Base-by-base conservation (phyloP, 257 asterid genomes). In the Echium plantagineum region DNA sequence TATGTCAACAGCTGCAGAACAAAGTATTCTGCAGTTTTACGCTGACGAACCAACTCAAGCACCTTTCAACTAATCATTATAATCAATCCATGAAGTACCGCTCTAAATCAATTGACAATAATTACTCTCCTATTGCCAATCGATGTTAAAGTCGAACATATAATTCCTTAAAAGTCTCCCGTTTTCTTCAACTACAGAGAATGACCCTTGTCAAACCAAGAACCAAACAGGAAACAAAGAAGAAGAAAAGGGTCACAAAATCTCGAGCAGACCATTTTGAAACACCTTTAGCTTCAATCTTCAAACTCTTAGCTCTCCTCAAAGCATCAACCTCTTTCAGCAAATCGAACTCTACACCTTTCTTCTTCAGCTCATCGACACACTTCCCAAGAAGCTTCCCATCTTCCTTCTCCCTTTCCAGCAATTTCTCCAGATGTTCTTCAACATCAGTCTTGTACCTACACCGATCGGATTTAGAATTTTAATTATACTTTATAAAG, bases 301-400 rank as follows among this genome's bases (percentile, higher is more conserved):
- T 74, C 80, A 90, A 69, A 53, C 96, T 90, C 88, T 87, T 90
- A 0, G 98, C 98, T 68, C 98, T 68, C 59, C 98, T 71, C 5
- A 87, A 78, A 0, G 95, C 96, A 58, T 91, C 96, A 1, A 90
- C 98, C 71, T 90, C 98, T 73, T 83, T 90, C 47, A 87, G 55
- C 84, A 90, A 57, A 75, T 87, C 95, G 56, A 90, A 90, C 47
- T 87, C 98, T 28, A 70, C 54, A 0, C 98, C 96, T 4, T 90
- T 87, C 64, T 75, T 79, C 88, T 80, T 90, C 93, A 90, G 28
- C 66, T 90, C 96, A 63, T 85, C 86, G 16, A 85, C 95, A 52
- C 98, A 90, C 69, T 85, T 90, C 0, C 59, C 81, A 74, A 90
- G 54, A 13, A 90, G 68, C 48, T 76, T 73, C 38, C 85, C 83